Evolutionary conservation across 352 stramenopile genomes (phyloP).

Genomic region (Phytopythium ostracodes): DNA sequence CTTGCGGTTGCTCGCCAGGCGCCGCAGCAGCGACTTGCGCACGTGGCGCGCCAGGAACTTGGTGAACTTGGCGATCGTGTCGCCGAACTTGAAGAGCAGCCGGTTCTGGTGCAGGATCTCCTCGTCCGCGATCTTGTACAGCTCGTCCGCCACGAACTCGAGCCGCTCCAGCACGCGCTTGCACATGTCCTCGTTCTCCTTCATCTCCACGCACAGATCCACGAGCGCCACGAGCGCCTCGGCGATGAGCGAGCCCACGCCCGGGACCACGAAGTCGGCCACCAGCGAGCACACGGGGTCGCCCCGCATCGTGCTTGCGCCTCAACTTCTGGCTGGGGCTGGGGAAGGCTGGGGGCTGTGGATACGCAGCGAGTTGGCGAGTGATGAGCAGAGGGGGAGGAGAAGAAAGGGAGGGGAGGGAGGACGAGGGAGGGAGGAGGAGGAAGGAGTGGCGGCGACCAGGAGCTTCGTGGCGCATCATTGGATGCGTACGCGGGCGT

Average conservation of each 20-base stretch:
- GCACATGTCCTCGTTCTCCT: slow-evolving; percentile 28
- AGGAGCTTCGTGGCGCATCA: no score
- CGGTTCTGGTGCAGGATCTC: slow-evolving; percentile 26
- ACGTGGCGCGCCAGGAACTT: slow-evolving; percentile 17
- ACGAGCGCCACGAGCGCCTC: slow-evolving; percentile 23
- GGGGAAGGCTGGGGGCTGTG: no score
- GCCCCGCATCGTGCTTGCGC: slow-evolving; percentile 10
- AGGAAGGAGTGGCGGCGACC: neutral
- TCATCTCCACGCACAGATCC: slow-evolving; percentile 23
- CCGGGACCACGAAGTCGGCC: slow-evolving; percentile 27
- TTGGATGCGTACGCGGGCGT: no score
- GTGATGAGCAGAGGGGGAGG: neutral
- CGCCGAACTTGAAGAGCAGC: slow-evolving; percentile 30
- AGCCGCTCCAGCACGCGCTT: slow-evolving; percentile 21
- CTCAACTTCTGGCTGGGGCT: no score
- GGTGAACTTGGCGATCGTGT: slow-evolving; percentile 28
- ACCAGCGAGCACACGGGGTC: slow-evolving; percentile 4
- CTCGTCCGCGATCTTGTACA: slow-evolving; percentile 33
- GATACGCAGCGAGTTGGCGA: neutral
- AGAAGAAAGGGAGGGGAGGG: neutral
- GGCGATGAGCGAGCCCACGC: slow-evolving; percentile 25
- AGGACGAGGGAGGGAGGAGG: neutral
- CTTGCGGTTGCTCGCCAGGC: slow-evolving; percentile 22
- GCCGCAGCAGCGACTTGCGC: slow-evolving; percentile 16
- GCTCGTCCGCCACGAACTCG: slow-evolving; percentile 28